phyloP scores from a whole-genome alignment of 2,329 filamentous ascomycete genomes.

The Stemphylium beticola region DNA sequence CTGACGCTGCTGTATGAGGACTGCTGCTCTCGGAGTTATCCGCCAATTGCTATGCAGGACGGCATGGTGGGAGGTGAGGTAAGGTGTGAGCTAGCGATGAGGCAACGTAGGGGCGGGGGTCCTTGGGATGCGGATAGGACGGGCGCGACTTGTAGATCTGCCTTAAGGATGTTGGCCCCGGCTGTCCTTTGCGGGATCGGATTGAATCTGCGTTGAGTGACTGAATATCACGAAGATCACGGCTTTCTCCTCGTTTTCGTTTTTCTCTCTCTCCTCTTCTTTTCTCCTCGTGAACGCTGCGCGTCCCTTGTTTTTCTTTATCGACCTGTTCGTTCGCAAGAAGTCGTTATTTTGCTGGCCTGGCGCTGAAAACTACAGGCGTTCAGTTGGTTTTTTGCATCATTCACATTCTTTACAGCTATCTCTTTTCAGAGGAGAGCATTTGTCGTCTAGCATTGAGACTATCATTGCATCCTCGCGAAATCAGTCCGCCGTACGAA shows the following conservation, averaged over 20 bases:
- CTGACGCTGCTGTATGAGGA: conserved; percentile 15
- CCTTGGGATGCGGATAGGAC: no score
- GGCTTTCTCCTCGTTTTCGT: conserved; percentile 15
- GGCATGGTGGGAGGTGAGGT: not conserved
- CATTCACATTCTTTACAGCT: conserved; percentile 37
- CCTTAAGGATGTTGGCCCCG: conserved; percentile 26
- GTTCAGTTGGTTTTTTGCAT: conserved; percentile 24
- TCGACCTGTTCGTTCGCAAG: conserved; percentile 19
- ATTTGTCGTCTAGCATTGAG: conserved; percentile 1
- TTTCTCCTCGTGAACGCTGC: conserved; percentile 34
- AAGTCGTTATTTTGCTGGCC: conserved; percentile 40
- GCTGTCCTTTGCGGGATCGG: not conserved
- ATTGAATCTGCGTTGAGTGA: conserved; percentile 29
- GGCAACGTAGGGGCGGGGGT: not conserved
- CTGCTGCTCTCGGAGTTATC: conserved; percentile 13
- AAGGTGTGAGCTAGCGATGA: not conserved
- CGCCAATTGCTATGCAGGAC: conserved; percentile 19
- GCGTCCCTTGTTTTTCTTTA: conserved; percentile 33
- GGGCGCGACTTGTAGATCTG: conserved; percentile 30
- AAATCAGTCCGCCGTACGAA: no score
- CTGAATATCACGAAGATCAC: conserved; percentile 35
- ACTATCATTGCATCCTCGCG: conserved; percentile 15
- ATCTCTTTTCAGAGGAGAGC: conserved; percentile 19
- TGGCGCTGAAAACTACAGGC: conserved; percentile 25
- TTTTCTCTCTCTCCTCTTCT: conserved; percentile 2